Percentiles rank a stretch among this genome's conserved stretches.
These are phyloP conservation scores for Debaryomyces tyrocola DNA, from an alignment of 805 yeast genomes.

Conservation along the genomic window DNA sequence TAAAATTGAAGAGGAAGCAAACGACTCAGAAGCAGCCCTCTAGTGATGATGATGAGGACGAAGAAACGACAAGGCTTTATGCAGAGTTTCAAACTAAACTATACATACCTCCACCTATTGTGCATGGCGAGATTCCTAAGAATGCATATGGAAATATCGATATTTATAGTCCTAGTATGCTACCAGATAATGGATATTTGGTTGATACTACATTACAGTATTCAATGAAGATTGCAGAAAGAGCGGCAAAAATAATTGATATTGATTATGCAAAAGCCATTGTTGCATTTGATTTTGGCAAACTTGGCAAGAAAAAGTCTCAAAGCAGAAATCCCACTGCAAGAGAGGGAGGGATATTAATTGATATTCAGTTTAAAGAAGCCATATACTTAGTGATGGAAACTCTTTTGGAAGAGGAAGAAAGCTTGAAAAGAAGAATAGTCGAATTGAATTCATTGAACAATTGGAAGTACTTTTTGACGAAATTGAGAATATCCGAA, in stretches of 20 bases:
- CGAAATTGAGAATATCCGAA: conserved; percentile 47
- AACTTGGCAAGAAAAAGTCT: conserved; percentile 32
- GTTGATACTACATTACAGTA: conserved; percentile 28
- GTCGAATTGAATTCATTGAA: conserved; percentile 51
- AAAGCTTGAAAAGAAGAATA: conserved; percentile 41
- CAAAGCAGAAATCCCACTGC: conserved; percentile 54
- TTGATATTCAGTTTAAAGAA: conserved; percentile 59
- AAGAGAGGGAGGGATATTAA: conserved; percentile 71
- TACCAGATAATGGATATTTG: conserved; percentile 76
- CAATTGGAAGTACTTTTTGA: conserved; percentile 54
- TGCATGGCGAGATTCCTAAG: conserved; percentile 66
- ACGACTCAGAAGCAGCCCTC: conserved; percentile 1
- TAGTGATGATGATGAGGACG: conserved; percentile 46
- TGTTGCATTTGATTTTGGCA: conserved; percentile 73
- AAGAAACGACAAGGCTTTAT: conserved; percentile 59
- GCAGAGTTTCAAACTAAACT: conserved; percentile 75
- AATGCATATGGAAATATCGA: conserved; percentile 86
- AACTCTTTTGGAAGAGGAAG: conserved; percentile 49
- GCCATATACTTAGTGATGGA: conserved; percentile 56
- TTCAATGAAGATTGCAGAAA: conserved; percentile 51
- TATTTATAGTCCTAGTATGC: conserved; percentile 72
- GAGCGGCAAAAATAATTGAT: conserved; percentile 69
- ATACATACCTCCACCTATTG: conserved; percentile 64
- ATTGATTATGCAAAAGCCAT: conserved; percentile 88
- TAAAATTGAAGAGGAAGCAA: conserved; percentile 44